phyloP scores from a whole-genome alignment of 495 filamentous ascomycete genomes.

The Xylaria acuta region DNA sequence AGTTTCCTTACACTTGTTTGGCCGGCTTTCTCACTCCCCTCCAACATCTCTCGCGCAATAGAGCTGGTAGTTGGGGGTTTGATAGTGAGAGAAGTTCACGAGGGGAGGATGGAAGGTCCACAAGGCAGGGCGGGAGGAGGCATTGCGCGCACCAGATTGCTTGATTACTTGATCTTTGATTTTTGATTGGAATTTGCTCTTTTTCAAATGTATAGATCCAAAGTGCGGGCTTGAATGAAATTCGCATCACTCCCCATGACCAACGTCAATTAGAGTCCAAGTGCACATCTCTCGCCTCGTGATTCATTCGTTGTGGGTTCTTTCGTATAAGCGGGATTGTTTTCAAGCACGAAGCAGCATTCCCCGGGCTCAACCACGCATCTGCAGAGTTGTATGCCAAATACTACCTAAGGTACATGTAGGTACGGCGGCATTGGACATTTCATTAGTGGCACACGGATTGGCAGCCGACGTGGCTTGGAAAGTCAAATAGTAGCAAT shows the following conservation, averaged over 20 bases:
- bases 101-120: slow-evolving; percentile 33
- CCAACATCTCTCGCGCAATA: slow-evolving; percentile 29
- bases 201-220: slow-evolving; percentile 39
- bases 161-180: slow-evolving; percentile 28
- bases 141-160: slow-evolving; percentile 40
- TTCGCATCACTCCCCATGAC: slow-evolving; percentile 37
- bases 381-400: not conserved
- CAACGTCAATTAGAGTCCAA: not conserved
- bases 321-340: not conserved
- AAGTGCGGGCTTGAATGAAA: slow-evolving; percentile 33
- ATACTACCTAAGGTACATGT: not conserved
- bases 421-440: not conserved
- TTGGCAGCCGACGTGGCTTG: not conserved
- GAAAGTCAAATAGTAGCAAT: not conserved
- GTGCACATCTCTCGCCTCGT: not conserved
- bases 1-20: slow-evolving; percentile 5
- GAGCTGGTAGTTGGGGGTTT: slow-evolving; percentile 31
- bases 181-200: slow-evolving; percentile 31
- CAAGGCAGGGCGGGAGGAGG: slow-evolving; percentile 31
- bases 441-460: not conserved
- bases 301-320: not conserved
- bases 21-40: slow-evolving; percentile 11
- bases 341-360: not conserved
- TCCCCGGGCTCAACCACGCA: too few relatives aligned
- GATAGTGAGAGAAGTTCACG: not conserved